These are phyloP conservation scores for Trichoderma atrobrunneum DNA, from an alignment of 2,329 filamentous ascomycete species.

Conservation along the genomic window DNA sequence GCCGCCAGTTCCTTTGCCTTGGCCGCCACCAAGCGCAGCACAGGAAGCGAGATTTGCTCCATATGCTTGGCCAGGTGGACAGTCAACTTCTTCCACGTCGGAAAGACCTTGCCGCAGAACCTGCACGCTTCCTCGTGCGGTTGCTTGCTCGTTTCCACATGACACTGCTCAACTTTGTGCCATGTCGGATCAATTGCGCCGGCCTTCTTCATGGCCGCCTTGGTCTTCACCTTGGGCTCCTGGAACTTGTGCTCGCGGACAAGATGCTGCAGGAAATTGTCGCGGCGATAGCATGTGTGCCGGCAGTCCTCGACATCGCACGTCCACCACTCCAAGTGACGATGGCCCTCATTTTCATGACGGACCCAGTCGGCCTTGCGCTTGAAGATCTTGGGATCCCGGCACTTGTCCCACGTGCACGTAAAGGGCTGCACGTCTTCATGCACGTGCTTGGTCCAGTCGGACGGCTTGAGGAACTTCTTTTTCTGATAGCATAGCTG, in stretches of 20 bases:
- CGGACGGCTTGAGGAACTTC: constrained; percentile 84
- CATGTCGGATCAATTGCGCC: constrained; percentile 63
- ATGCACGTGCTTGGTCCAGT: constrained; percentile 96
- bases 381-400: constrained; percentile 88
- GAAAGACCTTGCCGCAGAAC: constrained; percentile 79
- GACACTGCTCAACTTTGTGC: constrained; percentile 75
- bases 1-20: constrained; percentile 49
- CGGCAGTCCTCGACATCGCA: constrained; percentile 78
- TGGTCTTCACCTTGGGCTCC: constrained; percentile 78
- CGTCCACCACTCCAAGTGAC: constrained; percentile 87
- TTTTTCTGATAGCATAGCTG: constrained; percentile 82
- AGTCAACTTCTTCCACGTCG: constrained; percentile 87
- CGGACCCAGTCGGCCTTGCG: constrained; percentile 94
- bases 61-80: constrained; percentile 94
- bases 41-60: constrained; percentile 84
- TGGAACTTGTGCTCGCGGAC: constrained; percentile 85
- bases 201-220: constrained; percentile 61
- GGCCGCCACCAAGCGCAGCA: constrained; percentile 59
- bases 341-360: constrained; percentile 88
- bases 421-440: constrained; percentile 93
- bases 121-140: constrained; percentile 78
- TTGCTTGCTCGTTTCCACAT: constrained; percentile 61
- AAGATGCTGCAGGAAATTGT: constrained; percentile 91
- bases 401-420: constrained; percentile 81
- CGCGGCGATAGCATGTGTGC: constrained; percentile 80